A percentile compares a stretch with the other conserved stretches of the same genome.
These are phyloP conservation scores for Leersia perrieri DNA, from an alignment of 176 grass and related monocot species.

Conservation along the genomic window DNA sequence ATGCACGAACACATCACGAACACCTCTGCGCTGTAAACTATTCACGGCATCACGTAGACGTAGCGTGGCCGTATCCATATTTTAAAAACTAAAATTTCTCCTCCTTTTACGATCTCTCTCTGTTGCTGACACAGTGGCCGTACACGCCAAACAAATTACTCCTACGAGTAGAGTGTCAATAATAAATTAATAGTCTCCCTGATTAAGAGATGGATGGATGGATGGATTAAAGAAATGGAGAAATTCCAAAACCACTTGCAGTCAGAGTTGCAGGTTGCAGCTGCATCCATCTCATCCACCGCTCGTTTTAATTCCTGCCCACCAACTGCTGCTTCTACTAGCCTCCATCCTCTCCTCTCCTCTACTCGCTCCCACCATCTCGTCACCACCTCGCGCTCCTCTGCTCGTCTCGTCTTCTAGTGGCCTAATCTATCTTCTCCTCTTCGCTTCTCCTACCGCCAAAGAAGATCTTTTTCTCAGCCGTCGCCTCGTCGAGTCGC, in stretches of 20 bases:
- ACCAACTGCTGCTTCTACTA: neutral
- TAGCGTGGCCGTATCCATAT: neutral
- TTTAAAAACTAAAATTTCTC: neutral
- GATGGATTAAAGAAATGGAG: neutral
- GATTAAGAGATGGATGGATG: neutral
- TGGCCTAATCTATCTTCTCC: no score
- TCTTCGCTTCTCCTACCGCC: neutral
- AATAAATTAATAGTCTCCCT: neutral
- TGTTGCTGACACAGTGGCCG: conserved; percentile 1
- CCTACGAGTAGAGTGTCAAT: no score
- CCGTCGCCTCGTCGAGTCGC: neutral
- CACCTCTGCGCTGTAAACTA: neutral
- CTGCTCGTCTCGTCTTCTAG: neutral
- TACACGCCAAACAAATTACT: conserved; percentile 21
- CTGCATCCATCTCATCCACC: neutral
- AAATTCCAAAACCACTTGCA: neutral
- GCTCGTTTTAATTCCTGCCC: neutral
- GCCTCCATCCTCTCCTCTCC: no score
- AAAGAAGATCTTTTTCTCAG: neutral
- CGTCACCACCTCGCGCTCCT: neutral
- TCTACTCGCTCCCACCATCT: conserved; percentile 13
- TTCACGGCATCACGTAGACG: neutral
- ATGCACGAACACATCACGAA: neutral
- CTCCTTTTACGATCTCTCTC: neutral
- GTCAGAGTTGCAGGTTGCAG: neutral